These are phyloP conservation scores for Amanita pallidorosea DNA, from an alignment of 768 basidiomycete genomes.

Conservation along the genomic window DNA sequence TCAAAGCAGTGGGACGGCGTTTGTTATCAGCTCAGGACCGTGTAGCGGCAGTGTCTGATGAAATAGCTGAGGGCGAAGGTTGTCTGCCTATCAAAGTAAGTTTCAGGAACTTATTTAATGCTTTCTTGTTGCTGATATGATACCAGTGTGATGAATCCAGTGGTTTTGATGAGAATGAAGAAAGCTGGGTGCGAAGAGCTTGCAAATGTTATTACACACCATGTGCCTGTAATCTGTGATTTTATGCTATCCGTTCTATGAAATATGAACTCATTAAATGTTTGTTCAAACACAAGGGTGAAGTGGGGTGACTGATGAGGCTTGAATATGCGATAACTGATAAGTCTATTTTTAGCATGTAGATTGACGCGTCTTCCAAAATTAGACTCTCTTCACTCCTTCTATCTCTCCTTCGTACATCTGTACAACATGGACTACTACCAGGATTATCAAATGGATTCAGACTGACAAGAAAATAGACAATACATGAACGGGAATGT, in stretches of 20 bases:
- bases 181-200: neutral
- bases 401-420: too few relatives aligned
- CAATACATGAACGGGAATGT: too few relatives aligned
- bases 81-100: neutral
- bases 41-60: neutral
- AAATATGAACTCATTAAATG: too few relatives aligned
- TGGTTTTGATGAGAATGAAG: neutral
- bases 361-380: too few relatives aligned
- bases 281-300: too few relatives aligned
- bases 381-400: too few relatives aligned
- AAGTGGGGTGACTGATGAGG: too few relatives aligned
- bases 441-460: too few relatives aligned
- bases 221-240: neutral
- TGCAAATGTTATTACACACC: constrained; percentile 2
- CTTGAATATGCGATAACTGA: too few relatives aligned
- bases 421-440: too few relatives aligned
- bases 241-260: neutral
- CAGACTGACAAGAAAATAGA: too few relatives aligned
- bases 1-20: constrained; percentile 1
- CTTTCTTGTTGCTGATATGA: neutral
- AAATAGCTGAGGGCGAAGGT: constrained; percentile 1
- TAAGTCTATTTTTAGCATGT: too few relatives aligned
- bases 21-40: neutral
- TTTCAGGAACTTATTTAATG: neutral
- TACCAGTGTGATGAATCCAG: neutral